Evolutionary conservation across 2,329 filamentous ascomycete species (phyloP).

Genomic region (Aspergillus latus): DNA sequence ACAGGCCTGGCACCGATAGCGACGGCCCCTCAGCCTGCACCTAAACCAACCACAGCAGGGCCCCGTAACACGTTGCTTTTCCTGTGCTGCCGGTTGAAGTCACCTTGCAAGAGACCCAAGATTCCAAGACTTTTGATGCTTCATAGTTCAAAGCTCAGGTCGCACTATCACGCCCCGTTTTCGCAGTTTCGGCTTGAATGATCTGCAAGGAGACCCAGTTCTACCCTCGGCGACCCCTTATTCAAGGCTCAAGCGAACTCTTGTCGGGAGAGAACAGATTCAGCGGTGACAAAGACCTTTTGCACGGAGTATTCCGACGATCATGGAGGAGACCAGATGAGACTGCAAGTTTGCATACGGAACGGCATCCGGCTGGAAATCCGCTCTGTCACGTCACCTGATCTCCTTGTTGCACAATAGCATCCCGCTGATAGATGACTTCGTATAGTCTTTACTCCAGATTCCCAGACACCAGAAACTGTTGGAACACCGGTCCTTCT

Average conservation of each 20-base stretch:
- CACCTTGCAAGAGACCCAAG: constrained; percentile 4
- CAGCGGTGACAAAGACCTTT: background rate
- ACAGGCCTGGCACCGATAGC: constrained; percentile 9
- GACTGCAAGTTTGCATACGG: constrained; percentile 3
- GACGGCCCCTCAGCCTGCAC: constrained; percentile 1
- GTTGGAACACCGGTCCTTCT: background rate
- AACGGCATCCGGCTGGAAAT: constrained; percentile 13
- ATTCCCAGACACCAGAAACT: background rate
- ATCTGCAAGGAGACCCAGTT: constrained; percentile 7
- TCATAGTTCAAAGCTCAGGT: constrained; percentile 5
- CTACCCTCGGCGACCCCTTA: background rate
- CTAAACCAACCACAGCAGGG: constrained; percentile 33
- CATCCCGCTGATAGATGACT: background rate
- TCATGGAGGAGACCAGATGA: background rate
- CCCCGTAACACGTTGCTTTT: constrained; percentile 30
- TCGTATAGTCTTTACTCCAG: background rate
- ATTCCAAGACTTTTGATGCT: constrained; percentile 10
- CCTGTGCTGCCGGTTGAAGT: constrained; percentile 2
- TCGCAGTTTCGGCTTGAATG: constrained; percentile 2
- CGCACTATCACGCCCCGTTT: constrained; percentile 11
- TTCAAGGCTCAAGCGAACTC: constrained; percentile 1
- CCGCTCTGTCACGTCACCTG: constrained; percentile 4
- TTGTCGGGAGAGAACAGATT: background rate
- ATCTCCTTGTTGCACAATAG: background rate
- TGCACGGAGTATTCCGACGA: background rate